Percentiles rank a stretch among this genome's conserved stretches.
Evolutionary conservation across 2,329 filamentous ascomycete genomes (phyloP).

Genomic region (Colletotrichum sp.): DNA sequence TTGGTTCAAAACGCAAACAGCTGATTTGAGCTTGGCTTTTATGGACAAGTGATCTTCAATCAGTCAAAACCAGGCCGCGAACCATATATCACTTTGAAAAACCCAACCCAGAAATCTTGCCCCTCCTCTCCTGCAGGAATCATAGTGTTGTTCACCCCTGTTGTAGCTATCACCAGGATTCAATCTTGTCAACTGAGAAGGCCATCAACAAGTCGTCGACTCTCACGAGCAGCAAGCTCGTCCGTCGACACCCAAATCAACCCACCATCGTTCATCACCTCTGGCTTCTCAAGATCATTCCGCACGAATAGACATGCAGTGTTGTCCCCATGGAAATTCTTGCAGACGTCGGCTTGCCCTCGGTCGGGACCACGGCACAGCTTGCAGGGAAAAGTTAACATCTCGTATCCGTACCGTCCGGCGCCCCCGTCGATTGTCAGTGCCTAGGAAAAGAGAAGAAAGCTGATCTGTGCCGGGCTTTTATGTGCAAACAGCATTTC

Average conservation of each 20-base stretch:
- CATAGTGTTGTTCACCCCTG: not conserved
- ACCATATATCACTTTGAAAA: not conserved
- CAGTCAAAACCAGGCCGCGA: rapidly evolving
- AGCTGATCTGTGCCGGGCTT: rapidly evolving
- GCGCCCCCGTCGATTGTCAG: not conserved
- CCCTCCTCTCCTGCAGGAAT: rapidly evolving
- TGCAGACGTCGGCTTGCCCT: not conserved
- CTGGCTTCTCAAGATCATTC: not conserved
- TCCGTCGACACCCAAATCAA: rapidly evolving
- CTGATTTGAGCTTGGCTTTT: not conserved
- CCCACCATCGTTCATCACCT: rapidly evolving
- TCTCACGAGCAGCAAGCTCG: not conserved
- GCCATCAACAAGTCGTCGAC: rapidly evolving
- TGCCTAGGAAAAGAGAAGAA: not conserved
- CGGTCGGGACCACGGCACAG: no score
- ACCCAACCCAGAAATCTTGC: not conserved
- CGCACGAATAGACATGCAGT: rapidly evolving
- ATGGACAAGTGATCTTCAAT: rapidly evolving
- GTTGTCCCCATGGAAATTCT: rapidly evolving
- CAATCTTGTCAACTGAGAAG: rapidly evolving
- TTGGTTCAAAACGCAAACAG: no score
- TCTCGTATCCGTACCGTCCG: not conserved
- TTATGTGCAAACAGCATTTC: not conserved
- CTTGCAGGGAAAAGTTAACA: not conserved
- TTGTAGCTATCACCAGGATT: not conserved